Evolutionary conservation across 371 early-diverging fungal species (phyloP).

Genomic region (Circinella minor): DNA sequence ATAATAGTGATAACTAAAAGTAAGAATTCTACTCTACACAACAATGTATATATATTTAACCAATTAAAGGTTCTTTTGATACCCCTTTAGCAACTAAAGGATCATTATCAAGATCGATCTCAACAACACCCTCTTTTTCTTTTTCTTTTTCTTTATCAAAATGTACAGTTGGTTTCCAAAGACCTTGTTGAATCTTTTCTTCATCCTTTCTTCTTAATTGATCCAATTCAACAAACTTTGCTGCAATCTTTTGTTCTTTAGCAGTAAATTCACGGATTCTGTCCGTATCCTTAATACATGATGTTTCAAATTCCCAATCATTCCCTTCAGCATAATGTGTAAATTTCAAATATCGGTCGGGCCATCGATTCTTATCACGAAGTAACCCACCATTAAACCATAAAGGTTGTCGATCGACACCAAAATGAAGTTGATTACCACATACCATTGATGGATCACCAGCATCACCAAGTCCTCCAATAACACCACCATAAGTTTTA

Average conservation of each 20-base stretch:
- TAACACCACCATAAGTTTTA: constrained; percentile 54
- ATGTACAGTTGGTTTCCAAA: constrained; percentile 17
- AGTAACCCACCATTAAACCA: constrained; percentile 62
- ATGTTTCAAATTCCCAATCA: constrained; percentile 41
- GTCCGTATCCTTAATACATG: constrained; percentile 37
- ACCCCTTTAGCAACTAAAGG: too few relatives aligned
- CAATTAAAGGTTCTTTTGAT: too few relatives aligned
- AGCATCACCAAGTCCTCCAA: constrained; percentile 57
- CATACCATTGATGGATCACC: constrained; percentile 51
- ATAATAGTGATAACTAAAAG: too few relatives aligned
- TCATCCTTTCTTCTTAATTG: constrained; percentile 25
- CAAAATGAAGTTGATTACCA: constrained; percentile 57
- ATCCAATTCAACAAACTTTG: constrained; percentile 25
- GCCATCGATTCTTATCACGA: constrained; percentile 49
- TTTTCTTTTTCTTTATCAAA: not conserved
- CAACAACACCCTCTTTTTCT: not conserved
- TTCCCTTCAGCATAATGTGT: constrained; percentile 39
- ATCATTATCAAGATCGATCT: not conserved
- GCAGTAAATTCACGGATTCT: constrained; percentile 25
- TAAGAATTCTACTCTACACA: too few relatives aligned
- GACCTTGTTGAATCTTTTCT: constrained; percentile 18
- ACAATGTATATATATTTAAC: not conserved
- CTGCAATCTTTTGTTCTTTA: constrained; percentile 20
- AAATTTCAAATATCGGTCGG: constrained; percentile 33
- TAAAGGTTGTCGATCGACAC: constrained; percentile 36